Base-by-base conservation (phyloP, 176 grass and related monocot genomes). In the Puya raimondii region DNA sequence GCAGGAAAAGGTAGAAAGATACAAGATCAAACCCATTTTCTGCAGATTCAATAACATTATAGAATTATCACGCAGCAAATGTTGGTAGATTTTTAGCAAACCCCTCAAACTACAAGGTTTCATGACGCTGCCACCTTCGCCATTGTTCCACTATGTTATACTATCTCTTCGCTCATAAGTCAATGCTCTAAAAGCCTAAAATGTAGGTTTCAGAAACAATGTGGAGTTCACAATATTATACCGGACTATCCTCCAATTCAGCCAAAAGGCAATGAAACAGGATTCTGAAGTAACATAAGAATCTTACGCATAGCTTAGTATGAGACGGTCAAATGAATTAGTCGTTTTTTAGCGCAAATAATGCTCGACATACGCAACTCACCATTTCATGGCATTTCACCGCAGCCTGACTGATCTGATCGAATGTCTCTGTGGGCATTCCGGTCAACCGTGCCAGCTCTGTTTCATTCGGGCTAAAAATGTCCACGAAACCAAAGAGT, bases 391-490 rank as follows among this genome's bases (percentile, higher is more conserved):
- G 80, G 64, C 90, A 92, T 88, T 80, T 80, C 20, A 17, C 61
- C 70, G 77, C 89, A 72, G 89, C 94, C 66, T 80, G 80, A 57
- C 68, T 75, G 65, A 90, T 97, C 77, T 92, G 89, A 73, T 97
- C 84, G 81, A 90, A 88, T 56, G 84, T 84, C 10, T 90, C 94
- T 6, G 94, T 90, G 70, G 76, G 74, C 89, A 93, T 74, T 74
- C 84, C 84, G 64, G 86, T 90, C 70, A 97, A 76, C 72, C 89
- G 84, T 49, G 86, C 86, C 54, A 97, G 69, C 72, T 97, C 94
- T 51, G 89, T 92, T 90, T 97, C 94, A 90, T 97, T 97, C 66
- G 94, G 94, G 79, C 94, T 97, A 70, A 97, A 97, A 66, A 97
- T 81, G 50, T 93, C 94, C 54, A 97, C 86, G 48, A 92, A 84